Evolutionary conservation across 2,329 filamentous ascomycete genomes (phyloP).

Genomic region (Geosmithia morbida): DNA sequence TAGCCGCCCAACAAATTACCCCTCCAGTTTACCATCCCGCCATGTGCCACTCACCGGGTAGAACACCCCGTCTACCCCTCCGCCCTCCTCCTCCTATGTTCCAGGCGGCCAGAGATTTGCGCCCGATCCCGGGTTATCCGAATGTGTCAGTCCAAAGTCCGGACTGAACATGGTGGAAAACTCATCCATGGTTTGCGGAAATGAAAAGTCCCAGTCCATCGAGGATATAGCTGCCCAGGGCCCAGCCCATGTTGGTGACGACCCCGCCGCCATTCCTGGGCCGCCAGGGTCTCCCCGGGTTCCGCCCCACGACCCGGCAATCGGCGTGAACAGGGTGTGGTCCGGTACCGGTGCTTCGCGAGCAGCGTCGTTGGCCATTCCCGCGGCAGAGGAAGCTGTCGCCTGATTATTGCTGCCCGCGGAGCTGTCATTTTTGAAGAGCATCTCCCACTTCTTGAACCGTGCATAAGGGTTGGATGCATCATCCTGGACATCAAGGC

Average conservation of each 20-base stretch:
- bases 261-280: conserved; percentile 9
- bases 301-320: background rate
- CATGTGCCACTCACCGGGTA: too few species aligned
- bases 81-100: background rate
- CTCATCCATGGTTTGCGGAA: conserved; percentile 22
- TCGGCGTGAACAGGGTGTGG: background rate
- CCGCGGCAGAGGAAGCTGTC: background rate
- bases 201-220: conserved; percentile 21
- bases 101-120: background rate
- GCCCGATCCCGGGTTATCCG: background rate
- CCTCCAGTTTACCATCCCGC: too few species aligned
- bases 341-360: background rate
- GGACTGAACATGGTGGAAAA: conserved; percentile 10
- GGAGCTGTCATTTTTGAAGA: background rate
- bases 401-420: background rate
- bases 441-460: conserved; percentile 8
- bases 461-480: background rate
- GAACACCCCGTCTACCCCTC: too few species aligned
- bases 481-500: conserved; percentile 18
- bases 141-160: background rate
- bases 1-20: too few species aligned
- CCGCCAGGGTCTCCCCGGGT: conserved; percentile 4
- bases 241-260: conserved; percentile 7
- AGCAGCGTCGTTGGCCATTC: background rate
- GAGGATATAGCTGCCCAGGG: conserved; percentile 7